These are phyloP conservation scores for Solanum bukasovii DNA, from an alignment of 257 asterid genomes.

Conservation along the genomic window DNA sequence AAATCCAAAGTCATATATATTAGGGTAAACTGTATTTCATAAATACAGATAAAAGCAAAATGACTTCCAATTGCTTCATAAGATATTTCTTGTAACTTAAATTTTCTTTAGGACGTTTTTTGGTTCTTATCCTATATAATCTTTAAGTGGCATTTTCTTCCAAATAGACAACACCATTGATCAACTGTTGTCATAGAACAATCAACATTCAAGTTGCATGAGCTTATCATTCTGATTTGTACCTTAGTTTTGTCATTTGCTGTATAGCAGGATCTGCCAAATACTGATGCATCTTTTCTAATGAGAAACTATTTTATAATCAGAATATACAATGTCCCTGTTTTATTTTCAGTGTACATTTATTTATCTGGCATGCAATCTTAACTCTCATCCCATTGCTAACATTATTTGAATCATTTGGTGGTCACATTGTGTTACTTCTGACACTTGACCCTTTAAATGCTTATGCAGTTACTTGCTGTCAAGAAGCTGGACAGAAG, in stretches of 20 bases:
- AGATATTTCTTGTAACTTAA: not conserved
- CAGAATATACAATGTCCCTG: not conserved
- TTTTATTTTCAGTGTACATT: not conserved
- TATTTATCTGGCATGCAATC: not conserved
- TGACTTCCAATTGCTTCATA: not conserved
- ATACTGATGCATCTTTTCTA: not conserved
- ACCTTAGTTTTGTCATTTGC: not conserved
- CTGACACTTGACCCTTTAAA: not conserved
- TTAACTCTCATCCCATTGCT: not conserved
- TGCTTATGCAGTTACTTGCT: conserved; percentile 60
- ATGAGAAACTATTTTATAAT: not conserved
- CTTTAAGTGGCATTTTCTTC: not conserved
- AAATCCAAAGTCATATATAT: not conserved
- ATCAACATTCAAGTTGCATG: not conserved
- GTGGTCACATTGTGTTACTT: not conserved
- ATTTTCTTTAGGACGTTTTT: not conserved
- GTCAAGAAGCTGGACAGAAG: conserved; percentile 80
- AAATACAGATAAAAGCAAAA: not conserved
- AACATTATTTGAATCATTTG: not conserved
- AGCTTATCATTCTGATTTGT: not conserved
- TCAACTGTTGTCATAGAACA: not conserved
- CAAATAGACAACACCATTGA: not conserved
- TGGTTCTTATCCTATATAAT: not conserved
- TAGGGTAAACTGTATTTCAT: not conserved
- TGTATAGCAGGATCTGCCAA: not conserved